These are phyloP conservation scores for Penicillium nucicola DNA, from an alignment of 495 filamentous ascomycete species.

Conservation along the genomic window DNA sequence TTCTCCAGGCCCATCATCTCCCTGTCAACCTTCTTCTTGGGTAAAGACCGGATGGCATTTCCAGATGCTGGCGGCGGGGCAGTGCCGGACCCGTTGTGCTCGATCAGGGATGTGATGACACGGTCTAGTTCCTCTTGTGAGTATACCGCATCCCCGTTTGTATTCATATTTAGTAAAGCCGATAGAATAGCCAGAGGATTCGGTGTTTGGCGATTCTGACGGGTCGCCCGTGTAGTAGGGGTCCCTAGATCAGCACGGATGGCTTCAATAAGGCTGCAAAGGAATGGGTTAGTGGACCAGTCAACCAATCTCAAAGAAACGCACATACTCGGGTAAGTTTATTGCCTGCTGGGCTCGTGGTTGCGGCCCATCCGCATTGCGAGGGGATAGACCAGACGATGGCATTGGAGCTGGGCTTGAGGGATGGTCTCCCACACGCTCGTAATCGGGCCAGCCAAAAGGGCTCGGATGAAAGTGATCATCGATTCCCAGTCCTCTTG, in stretches of 20 bases:
- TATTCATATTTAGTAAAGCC: constrained; percentile 57
- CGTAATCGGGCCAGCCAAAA: constrained; percentile 10
- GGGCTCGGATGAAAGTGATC: constrained; percentile 11
- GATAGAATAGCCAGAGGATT: constrained; percentile 36
- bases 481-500: background rate
- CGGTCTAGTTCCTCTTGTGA: constrained; percentile 87
- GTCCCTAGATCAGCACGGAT: constrained; percentile 18
- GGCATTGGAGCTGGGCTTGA: constrained; percentile 6
- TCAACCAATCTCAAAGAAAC: background rate
- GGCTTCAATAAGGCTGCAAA: constrained; percentile 24
- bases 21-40: constrained; percentile 61
- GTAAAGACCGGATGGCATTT: constrained; percentile 68
- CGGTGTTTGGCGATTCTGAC: constrained; percentile 16
- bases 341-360: constrained; percentile 20
- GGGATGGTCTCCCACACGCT: constrained; percentile 5
- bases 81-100: constrained; percentile 67
- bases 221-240: constrained; percentile 12
- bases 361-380: constrained; percentile 33
- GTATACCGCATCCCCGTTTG: constrained; percentile 82
- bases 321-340: constrained; percentile 37
- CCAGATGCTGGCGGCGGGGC: constrained; percentile 80
- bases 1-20: constrained; percentile 63
- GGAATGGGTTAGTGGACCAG: constrained; percentile 8
- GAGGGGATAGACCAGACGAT: constrained; percentile 18
- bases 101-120: constrained; percentile 84